Evolutionary conservation across 2,329 filamentous ascomycete genomes (phyloP).

Genomic region (Cladosporium sp.): DNA sequence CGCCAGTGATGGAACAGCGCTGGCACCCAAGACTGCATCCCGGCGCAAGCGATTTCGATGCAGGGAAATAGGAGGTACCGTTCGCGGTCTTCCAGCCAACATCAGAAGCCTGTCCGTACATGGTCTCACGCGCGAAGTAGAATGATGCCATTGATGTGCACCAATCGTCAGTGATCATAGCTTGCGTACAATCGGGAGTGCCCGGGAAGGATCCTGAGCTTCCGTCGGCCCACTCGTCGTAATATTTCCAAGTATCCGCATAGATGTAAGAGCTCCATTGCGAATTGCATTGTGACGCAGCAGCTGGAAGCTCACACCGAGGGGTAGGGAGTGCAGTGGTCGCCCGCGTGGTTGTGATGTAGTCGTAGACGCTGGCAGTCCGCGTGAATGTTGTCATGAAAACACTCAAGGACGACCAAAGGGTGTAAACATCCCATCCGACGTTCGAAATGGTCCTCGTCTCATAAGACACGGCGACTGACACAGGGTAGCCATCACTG

Average conservation of each 20-base stretch:
- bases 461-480: slow-evolving; percentile 5
- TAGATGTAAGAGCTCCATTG: slow-evolving; percentile 15
- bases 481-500: slow-evolving; percentile 8
- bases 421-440: neutral
- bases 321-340: slow-evolving; percentile 2
- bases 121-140: slow-evolving; percentile 1
- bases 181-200: slow-evolving; percentile 3
- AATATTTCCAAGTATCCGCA: neutral
- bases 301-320: neutral
- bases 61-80: slow-evolving; percentile 20
- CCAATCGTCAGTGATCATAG: neutral
- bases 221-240: neutral
- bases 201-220: neutral
- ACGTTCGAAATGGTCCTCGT: neutral
- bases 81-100: neutral
- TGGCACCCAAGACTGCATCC: slow-evolving; percentile 25
- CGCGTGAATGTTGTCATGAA: slow-evolving; percentile 1
- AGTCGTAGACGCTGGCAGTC: neutral
- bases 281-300: neutral
- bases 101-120: neutral
- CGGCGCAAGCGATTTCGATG: slow-evolving; percentile 19
- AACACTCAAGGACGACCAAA: neutral
- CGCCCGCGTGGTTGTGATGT: neutral
- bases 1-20: slow-evolving; percentile 24
- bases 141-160: slow-evolving; percentile 7